Evolutionary conservation across 257 asterid species (phyloP).

Genomic region (Plectranthus barbatus): DNA sequence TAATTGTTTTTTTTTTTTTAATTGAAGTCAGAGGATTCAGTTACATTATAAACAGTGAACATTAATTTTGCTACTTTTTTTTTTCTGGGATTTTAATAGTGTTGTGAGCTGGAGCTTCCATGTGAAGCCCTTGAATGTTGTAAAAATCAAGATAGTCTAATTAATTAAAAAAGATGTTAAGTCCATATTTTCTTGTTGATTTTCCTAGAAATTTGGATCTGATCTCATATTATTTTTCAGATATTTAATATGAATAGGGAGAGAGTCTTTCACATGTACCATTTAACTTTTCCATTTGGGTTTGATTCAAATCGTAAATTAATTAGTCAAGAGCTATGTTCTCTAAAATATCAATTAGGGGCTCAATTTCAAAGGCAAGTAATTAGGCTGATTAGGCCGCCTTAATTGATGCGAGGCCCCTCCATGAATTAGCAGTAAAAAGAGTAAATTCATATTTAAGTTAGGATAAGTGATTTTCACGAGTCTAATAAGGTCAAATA

Average conservation of each 20-base stretch:
- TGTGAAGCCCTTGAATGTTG: slow-evolving; percentile 51
- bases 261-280: neutral
- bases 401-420: slow-evolving; percentile 2
- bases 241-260: neutral
- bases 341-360: neutral
- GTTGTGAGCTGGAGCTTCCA: slow-evolving; percentile 24
- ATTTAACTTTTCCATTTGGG: neutral
- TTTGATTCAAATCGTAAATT: neutral
- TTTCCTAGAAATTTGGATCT: slow-evolving; percentile 29
- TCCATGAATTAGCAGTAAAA: slow-evolving; percentile 13
- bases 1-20: neutral
- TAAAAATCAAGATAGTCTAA: slow-evolving; percentile 28
- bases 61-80: neutral
- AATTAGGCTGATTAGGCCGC: neutral
- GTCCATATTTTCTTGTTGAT: neutral
- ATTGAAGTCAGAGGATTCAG: neutral
- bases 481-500: no score
- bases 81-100: slow-evolving; percentile 4
- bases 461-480: no score
- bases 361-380: slow-evolving; percentile 2
- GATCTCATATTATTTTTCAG: neutral
- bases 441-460: no score
- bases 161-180: slow-evolving; percentile 3
- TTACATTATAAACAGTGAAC: slow-evolving; percentile 1
- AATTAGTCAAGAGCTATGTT: neutral